These are phyloP conservation scores for Cystobasidium onofrii DNA, from an alignment of 768 basidiomycete species.

Conservation along the genomic window DNA sequence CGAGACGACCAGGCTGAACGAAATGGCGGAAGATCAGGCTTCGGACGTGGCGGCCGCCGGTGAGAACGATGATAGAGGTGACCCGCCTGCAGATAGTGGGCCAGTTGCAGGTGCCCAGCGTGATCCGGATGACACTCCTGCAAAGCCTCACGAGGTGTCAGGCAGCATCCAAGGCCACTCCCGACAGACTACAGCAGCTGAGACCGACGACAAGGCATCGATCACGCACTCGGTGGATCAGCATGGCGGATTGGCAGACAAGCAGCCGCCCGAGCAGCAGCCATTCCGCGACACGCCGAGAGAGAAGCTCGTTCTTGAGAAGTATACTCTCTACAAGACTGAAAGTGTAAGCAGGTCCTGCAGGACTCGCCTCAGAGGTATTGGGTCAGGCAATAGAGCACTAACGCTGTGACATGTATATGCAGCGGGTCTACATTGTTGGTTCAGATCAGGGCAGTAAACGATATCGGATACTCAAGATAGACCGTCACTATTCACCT, in stretches of 20 bases:
- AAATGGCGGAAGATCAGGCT: background rate
- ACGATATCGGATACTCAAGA: constrained; percentile 81
- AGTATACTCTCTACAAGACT: constrained; percentile 90
- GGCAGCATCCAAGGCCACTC: background rate
- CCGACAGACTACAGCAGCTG: background rate
- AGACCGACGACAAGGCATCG: background rate
- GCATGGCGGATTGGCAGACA: background rate
- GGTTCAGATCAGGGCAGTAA: constrained; percentile 82
- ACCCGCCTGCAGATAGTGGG: too few species aligned
- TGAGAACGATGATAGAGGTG: background rate
- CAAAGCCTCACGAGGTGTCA: too few species aligned
- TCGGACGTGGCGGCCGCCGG: background rate
- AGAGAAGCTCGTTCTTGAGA: constrained; percentile 52
- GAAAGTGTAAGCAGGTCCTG: constrained; percentile 49
- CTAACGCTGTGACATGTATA: background rate
- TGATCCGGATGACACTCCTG: too few species aligned
- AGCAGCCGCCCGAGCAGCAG: background rate
- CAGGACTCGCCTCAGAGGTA: too few species aligned
- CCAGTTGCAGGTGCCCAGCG: too few species aligned
- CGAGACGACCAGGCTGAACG: background rate
- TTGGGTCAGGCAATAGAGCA: background rate
- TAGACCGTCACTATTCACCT: constrained; percentile 55
- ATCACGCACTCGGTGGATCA: background rate
- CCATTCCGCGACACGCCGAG: background rate
- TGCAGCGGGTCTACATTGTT: constrained; percentile 71